These are phyloP conservation scores for Trichoderma sp. DNA, from an alignment of 2,329 filamentous ascomycete genomes.

Conservation along the genomic window DNA sequence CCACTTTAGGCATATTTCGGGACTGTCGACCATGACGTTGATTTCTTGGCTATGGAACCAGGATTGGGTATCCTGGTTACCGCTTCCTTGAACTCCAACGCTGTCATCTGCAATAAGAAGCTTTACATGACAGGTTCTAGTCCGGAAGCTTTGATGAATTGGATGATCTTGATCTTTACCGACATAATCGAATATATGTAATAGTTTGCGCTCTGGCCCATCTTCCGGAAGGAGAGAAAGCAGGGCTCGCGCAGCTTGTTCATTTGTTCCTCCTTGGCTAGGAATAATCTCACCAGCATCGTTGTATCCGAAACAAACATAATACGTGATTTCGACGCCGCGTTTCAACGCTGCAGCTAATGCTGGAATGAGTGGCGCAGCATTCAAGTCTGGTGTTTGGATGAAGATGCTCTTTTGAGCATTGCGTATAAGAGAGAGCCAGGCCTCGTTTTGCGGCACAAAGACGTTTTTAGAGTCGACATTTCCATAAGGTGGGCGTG, in stretches of 20 bases:
- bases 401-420: constrained; percentile 71
- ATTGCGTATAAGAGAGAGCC: constrained; percentile 69
- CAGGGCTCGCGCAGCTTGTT: constrained; percentile 67
- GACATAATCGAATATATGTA: constrained; percentile 72
- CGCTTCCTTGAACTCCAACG: constrained; percentile 73
- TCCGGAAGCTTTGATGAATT: constrained; percentile 67
- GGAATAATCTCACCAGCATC: constrained; percentile 77
- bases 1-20: constrained; percentile 64
- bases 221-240: constrained; percentile 56
- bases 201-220: constrained; percentile 40
- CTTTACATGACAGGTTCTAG: constrained; percentile 75
- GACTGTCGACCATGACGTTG: constrained; percentile 74
- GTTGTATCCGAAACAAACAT: constrained; percentile 79
- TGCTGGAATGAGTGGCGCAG: constrained; percentile 66
- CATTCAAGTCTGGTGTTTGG: constrained; percentile 77
- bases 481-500: constrained; percentile 67
- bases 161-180: constrained; percentile 72
- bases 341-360: constrained; percentile 67
- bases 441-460: constrained; percentile 76
- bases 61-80: constrained; percentile 80
- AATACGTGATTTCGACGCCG: constrained; percentile 69
- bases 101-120: constrained; percentile 72
- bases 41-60: constrained; percentile 81
- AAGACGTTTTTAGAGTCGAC: constrained; percentile 63
- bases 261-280: constrained; percentile 75